Evolutionary conservation across 768 basidiomycete species (phyloP).

Genomic region (Lactifluus piperatus): DNA sequence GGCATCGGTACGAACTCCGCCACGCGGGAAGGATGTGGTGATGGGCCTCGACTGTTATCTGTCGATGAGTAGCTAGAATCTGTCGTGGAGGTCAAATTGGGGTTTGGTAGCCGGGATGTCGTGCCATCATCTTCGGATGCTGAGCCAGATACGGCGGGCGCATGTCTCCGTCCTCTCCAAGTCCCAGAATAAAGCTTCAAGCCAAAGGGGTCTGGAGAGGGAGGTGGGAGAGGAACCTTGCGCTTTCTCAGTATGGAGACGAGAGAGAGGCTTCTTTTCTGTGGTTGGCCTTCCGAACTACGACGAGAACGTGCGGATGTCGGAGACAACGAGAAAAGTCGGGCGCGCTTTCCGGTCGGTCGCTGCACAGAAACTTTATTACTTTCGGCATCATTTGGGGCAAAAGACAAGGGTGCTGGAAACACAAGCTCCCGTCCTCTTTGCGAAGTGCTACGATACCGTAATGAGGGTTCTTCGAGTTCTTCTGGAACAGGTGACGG

Average conservation of each 20-base stretch:
- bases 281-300: slow-evolving; percentile 1
- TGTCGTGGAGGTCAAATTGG: background rate
- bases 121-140: slow-evolving; percentile 1
- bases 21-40: slow-evolving; percentile 21
- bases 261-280: slow-evolving; percentile 12
- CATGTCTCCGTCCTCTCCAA: slow-evolving; percentile 36
- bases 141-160: background rate
- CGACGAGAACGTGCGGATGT: background rate
- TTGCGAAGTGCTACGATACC: slow-evolving; percentile 18
- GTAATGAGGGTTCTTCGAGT: slow-evolving; percentile 26
- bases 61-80: slow-evolving; percentile 14
- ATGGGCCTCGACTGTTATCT: slow-evolving; percentile 17
- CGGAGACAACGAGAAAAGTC: background rate
- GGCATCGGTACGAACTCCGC: slow-evolving; percentile 22
- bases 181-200: slow-evolving; percentile 38
- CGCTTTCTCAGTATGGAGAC: slow-evolving; percentile 34
- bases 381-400: slow-evolving; percentile 6
- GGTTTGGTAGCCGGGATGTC: background rate
- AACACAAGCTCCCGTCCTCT: slow-evolving; percentile 53
- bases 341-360: background rate
- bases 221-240: slow-evolving; percentile 35
- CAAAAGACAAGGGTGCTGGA: slow-evolving; percentile 62
- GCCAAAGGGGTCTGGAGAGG: slow-evolving; percentile 36
- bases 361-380: background rate
- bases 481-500: slow-evolving; percentile 29